These are phyloP conservation scores for Exophiala dermatitidis DNA, from an alignment of 2,329 filamentous ascomycete species.

Conservation along the genomic window DNA sequence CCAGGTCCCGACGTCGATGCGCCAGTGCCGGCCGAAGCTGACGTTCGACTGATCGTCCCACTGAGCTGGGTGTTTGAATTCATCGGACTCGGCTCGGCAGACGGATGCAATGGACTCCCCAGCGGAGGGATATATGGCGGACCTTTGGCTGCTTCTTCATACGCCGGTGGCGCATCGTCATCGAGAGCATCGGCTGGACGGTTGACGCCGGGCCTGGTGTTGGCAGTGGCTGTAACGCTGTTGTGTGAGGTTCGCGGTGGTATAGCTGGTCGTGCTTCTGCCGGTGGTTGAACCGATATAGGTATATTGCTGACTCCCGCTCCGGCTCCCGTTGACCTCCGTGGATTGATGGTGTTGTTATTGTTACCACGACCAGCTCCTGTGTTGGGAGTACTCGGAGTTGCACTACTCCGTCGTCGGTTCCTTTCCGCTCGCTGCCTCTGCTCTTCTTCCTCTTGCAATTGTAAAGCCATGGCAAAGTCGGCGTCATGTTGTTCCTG, in stretches of 20 bases:
- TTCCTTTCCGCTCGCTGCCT: slow-evolving; percentile 22
- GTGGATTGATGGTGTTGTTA: slow-evolving; percentile 11
- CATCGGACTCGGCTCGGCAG: slow-evolving; percentile 18
- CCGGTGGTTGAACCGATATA: slow-evolving; percentile 13
- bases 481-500: slow-evolving; percentile 65
- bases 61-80: slow-evolving; percentile 20
- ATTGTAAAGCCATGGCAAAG: slow-evolving; percentile 79
- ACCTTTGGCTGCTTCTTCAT: slow-evolving; percentile 56
- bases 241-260: slow-evolving; percentile 36
- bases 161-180: slow-evolving; percentile 54
- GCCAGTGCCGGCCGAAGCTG: background rate
- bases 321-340: slow-evolving; percentile 23
- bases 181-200: slow-evolving; percentile 33
- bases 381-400: background rate
- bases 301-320: slow-evolving; percentile 1
- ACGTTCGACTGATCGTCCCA: slow-evolving; percentile 20
- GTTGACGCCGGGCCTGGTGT: slow-evolving; percentile 20
- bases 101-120: slow-evolving; percentile 39
- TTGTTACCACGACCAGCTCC: no score
- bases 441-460: slow-evolving; percentile 84
- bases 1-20: no score
- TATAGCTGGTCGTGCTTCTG: slow-evolving; percentile 39
- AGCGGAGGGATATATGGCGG: slow-evolving; percentile 49
- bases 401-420: slow-evolving; percentile 21
- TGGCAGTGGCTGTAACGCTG: no score